phyloP scores from a whole-genome alignment of 1,284 basidiomycete genomes.

The Amylostereum areolatum region DNA sequence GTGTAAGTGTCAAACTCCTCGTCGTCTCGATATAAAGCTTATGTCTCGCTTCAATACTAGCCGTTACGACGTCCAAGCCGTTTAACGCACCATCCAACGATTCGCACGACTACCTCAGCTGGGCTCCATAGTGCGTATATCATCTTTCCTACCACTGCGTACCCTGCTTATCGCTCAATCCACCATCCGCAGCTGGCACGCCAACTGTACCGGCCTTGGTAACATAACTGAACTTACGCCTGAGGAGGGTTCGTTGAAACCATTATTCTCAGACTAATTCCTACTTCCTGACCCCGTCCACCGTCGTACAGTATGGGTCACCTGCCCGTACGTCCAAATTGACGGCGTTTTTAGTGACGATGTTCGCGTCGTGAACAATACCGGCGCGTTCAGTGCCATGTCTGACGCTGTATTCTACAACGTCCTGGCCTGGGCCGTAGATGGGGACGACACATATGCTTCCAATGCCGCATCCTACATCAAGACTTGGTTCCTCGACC shows the following conservation, averaged over 20 bases:
- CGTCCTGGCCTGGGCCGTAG: conserved; percentile 47
- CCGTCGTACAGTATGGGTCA: conserved; percentile 40
- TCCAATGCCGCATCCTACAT: conserved; percentile 38
- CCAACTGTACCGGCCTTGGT: conserved; percentile 38
- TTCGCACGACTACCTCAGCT: conserved; percentile 46
- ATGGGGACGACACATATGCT: conserved; percentile 28
- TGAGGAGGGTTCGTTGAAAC: conserved; percentile 14
- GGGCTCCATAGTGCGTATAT: conserved; percentile 46
- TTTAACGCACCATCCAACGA: conserved; percentile 36
- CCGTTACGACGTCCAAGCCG: conserved; percentile 32
- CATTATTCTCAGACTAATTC: neutral
- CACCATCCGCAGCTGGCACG: conserved; percentile 43
- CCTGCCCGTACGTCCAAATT: conserved; percentile 46
- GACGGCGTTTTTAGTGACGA: conserved; percentile 57
- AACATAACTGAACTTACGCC: conserved; percentile 39
- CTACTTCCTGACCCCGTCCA: neutral
- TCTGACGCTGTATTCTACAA: conserved; percentile 60
- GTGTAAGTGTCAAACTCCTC: conserved; percentile 32
- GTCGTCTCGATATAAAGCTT: conserved; percentile 1
- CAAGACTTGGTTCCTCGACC: conserved; percentile 54
- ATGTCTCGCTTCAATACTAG: neutral
- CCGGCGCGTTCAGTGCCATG: conserved; percentile 46
- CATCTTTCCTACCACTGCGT: neutral
- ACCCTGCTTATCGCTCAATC: neutral
- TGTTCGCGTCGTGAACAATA: conserved; percentile 30